A percentile compares a stretch with the other conserved stretches of the same genome.
phyloP scores from a whole-genome alignment of 768 basidiomycete genomes.

The Hysterangium stoloniferum region DNA sequence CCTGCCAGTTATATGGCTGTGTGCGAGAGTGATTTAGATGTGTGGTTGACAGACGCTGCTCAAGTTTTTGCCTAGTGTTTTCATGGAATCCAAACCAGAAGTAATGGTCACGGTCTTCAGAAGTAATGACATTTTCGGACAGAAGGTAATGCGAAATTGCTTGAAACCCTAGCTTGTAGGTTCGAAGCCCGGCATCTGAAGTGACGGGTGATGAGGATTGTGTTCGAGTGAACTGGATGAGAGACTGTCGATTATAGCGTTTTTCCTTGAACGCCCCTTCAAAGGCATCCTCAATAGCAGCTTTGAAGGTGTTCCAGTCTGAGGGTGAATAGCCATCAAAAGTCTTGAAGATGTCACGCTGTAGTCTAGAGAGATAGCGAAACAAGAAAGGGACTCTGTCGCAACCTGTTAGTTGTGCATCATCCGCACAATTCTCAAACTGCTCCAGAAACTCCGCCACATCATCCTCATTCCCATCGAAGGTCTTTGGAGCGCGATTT shows the following conservation, averaged over 20 bases:
- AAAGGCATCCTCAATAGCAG: not conserved
- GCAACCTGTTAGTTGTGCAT: not conserved
- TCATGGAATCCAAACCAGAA: constrained; percentile 10
- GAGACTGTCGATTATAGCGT: not conserved
- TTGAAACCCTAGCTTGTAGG: not conserved
- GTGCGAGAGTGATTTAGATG: not conserved
- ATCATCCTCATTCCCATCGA: not conserved
- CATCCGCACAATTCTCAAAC: not conserved
- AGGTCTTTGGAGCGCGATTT: not conserved
- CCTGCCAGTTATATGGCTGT: not conserved
- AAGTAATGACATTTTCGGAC: not conserved
- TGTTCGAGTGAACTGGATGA: not conserved
- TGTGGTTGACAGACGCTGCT: not conserved
- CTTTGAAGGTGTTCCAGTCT: not conserved
- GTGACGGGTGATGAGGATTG: not conserved
- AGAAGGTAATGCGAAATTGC: not conserved
- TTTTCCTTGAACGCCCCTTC: not conserved
- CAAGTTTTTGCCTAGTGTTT: not conserved
- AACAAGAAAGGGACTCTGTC: not conserved
- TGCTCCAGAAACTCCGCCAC: constrained; percentile 4
- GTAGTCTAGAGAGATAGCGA: not conserved
- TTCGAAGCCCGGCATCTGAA: not conserved
- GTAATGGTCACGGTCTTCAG: not conserved
- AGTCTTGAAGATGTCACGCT: not conserved
- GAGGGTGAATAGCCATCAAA: constrained; percentile 1